Conservation (phyloP, 2,329 filamentous ascomycete species). For the Fusarium mangiferae region DNA sequence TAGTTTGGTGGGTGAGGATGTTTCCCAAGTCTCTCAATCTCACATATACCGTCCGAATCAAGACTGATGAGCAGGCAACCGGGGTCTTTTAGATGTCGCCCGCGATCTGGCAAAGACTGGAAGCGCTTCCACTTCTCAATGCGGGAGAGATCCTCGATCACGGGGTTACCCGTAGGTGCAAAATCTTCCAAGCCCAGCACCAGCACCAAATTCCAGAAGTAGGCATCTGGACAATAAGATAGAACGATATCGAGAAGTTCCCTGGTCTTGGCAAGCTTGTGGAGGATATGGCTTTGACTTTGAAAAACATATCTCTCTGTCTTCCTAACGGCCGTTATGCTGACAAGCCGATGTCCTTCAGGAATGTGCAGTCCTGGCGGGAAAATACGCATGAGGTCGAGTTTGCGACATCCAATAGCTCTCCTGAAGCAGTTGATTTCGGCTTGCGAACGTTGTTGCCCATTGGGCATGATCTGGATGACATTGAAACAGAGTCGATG, state of each 20-base stretch:
- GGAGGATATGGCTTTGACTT: too few relatives aligned
- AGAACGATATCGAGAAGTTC: not conserved
- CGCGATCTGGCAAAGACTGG: not conserved
- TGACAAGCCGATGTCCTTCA: too few relatives aligned
- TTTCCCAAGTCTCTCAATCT: not conserved
- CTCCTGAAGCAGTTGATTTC: not conserved
- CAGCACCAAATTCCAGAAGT: not conserved
- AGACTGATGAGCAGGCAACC: not conserved
- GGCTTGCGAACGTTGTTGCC: not conserved
- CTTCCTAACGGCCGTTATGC: too few relatives aligned
- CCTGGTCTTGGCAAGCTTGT: too few relatives aligned
- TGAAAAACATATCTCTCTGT: not conserved
- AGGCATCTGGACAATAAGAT: not conserved
- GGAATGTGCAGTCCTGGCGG: not conserved
- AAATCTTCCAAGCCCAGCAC: not conserved
- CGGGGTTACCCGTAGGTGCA: not conserved
- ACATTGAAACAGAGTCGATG: not conserved
- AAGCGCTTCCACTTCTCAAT: not conserved
- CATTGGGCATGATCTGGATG: accelerated
- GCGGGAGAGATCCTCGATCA: not conserved
- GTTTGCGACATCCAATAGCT: not conserved
- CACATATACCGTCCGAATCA: not conserved
- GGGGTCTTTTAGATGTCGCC: accelerated
- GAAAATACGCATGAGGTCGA: not conserved
- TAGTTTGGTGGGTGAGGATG: not conserved